Percentiles rank a stretch among this genome's conserved stretches.
These are phyloP conservation scores for Coemansia furcata DNA, from an alignment of 192 early-diverging fungal species.

Conservation along the genomic window DNA sequence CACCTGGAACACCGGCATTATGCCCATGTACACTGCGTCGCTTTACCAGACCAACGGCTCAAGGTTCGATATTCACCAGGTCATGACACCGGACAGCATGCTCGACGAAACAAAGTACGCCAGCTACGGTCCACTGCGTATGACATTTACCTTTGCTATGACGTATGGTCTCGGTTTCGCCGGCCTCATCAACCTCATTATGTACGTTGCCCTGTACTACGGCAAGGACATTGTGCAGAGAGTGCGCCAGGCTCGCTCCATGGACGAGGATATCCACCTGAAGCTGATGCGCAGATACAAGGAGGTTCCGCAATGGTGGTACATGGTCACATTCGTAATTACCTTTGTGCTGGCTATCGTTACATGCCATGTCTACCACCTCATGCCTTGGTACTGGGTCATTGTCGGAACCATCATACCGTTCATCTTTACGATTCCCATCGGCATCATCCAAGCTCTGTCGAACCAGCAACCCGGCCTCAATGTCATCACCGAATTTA, in stretches of 20 bases:
- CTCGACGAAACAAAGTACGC: constrained; percentile 59
- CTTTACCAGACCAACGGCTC: constrained; percentile 59
- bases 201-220: constrained; percentile 63
- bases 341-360: constrained; percentile 43
- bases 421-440: constrained; percentile 68
- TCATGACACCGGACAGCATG: constrained; percentile 56
- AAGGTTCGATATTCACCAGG: constrained; percentile 56
- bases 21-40: constrained; percentile 65
- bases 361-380: constrained; percentile 43
- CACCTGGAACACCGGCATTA: constrained; percentile 56
- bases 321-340: constrained; percentile 30
- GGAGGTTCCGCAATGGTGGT: constrained; percentile 81
- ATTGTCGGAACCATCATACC: constrained; percentile 60
- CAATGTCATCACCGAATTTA: constrained; percentile 84
- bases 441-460: constrained; percentile 78
- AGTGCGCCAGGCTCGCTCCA: constrained; percentile 57
- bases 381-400: constrained; percentile 71
- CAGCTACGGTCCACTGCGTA: constrained; percentile 61
- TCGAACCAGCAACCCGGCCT: constrained; percentile 74
- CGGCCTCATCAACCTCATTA: constrained; percentile 64
- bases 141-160: constrained; percentile 68
- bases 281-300: constrained; percentile 72
- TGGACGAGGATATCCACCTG: constrained; percentile 70
- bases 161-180: constrained; percentile 70
- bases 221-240: constrained; percentile 66